Base-by-base conservation (phyloP, 2,329 filamentous ascomycete genomes). In the Hypomyces rosellus region DNA sequence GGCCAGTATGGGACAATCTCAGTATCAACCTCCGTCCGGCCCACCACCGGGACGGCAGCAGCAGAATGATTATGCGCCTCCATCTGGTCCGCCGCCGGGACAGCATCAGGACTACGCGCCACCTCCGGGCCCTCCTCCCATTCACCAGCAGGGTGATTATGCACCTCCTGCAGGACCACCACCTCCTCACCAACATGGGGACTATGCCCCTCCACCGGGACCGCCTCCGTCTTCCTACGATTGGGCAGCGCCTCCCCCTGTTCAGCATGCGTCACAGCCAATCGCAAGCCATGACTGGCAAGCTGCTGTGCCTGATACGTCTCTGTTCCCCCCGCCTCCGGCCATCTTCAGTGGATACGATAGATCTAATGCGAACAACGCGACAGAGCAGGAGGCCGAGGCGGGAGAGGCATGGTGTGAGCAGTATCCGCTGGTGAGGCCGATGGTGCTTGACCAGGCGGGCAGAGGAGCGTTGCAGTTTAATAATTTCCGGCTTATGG, bases 291-390 rank as follows among this genome's bases (percentile, higher is more conserved):
- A 89, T 63, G 81, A 87, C 67, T 90, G 87, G 87, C 75, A 83
- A 57, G 62, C 77, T 6, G 78, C 83, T 3, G 84, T 89, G 1
- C 85, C 86, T 0, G 86, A 90, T 64, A 89, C 81, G 1, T 74
- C 85, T 1, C 74, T 87, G 9, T 80, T 90, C 40, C 86, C 86
- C 1, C 86, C 86, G 0, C 87, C 87, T 1, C 87, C 87, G 0
- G 77, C 78, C 30, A 76, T 89, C 62, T 82, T 82, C 66, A 69
- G 69, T 48, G 80, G 80, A 45, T 81, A 82, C 60, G 81, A 87
- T 53, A 69, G 66, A 33, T 89, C 85, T 12, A 81, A 82, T 0
- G 77, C 84, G 2, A 83, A 81, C 62, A 92, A 92, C 65, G 84
- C 88, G 1, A 78, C 78, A 2, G 75, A 78, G 56, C 73, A 75